Percentiles rank a stretch among this genome's conserved stretches.
phyloP scores from a whole-genome alignment of 768 basidiomycete species.

The Rickenella mellea region DNA sequence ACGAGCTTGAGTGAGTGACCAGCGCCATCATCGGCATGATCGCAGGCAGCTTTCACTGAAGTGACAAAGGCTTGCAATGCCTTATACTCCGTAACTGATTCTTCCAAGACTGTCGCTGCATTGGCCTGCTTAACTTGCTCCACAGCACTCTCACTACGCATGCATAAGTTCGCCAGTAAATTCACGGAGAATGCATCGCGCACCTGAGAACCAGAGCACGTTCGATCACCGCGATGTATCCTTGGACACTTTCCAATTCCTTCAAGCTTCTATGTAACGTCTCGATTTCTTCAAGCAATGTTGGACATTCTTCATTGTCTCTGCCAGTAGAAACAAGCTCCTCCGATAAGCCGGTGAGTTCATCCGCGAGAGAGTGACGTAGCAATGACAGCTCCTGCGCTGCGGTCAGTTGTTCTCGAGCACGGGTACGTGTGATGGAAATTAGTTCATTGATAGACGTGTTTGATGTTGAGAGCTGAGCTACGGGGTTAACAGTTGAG shows the following conservation, averaged over 20 bases:
- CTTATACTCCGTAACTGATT: slow-evolving; percentile 48
- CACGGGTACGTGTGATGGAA: slow-evolving; percentile 34
- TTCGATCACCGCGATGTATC: slow-evolving; percentile 69
- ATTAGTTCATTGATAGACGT: slow-evolving; percentile 37
- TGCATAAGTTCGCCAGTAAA: background rate
- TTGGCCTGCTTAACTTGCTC: slow-evolving; percentile 36
- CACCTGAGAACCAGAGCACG: slow-evolving; percentile 67
- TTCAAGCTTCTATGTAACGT: slow-evolving; percentile 65
- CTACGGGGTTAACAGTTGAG: slow-evolving; percentile 32
- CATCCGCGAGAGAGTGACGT: slow-evolving; percentile 70
- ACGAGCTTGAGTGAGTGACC: slow-evolving; percentile 49
- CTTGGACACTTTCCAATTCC: slow-evolving; percentile 66
- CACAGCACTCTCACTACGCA: slow-evolving; percentile 46
- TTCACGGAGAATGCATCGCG: slow-evolving; percentile 9
- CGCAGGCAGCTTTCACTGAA: slow-evolving; percentile 35
- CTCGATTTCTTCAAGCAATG: slow-evolving; percentile 77
- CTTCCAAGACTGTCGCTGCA: slow-evolving; percentile 29
- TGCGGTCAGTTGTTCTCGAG: slow-evolving; percentile 41
- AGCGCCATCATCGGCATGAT: slow-evolving; percentile 32
- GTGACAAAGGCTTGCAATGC: slow-evolving; percentile 52
- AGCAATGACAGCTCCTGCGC: slow-evolving; percentile 71
- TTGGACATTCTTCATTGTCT: slow-evolving; percentile 39
- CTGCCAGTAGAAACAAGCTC: slow-evolving; percentile 52
- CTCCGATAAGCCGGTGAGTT: slow-evolving; percentile 56
- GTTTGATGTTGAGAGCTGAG: slow-evolving; percentile 51